Evolutionary conservation across 1,139 yeast genomes (phyloP).

Genomic region (Debaryomyces sp.): DNA sequence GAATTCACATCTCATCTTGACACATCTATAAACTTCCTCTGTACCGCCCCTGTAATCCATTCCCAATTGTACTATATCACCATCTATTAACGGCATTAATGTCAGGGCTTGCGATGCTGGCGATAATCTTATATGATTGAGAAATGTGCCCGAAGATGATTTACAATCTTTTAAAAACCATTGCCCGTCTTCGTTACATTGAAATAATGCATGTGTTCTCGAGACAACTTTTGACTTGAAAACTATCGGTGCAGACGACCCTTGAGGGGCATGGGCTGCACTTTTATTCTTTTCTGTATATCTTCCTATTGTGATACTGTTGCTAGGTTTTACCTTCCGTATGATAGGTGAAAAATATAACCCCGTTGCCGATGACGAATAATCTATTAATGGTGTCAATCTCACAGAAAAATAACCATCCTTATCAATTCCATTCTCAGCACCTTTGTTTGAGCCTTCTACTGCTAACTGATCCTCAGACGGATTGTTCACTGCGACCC

Average conservation of each 20-base stretch:
- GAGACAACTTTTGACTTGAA: slow-evolving; percentile 94
- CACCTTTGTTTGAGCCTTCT: neutral
- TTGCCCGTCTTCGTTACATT: slow-evolving; percentile 71
- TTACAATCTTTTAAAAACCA: slow-evolving; percentile 89
- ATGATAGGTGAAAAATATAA: slow-evolving; percentile 82
- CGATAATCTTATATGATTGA: slow-evolving; percentile 82
- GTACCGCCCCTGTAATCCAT: slow-evolving; percentile 96
- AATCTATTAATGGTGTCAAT: slow-evolving; percentile 85
- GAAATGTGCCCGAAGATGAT: slow-evolving; percentile 91
- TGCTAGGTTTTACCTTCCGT: slow-evolving; percentile 68
- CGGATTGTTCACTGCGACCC: slow-evolving; percentile 4
- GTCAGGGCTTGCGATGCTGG: slow-evolving; percentile 77
- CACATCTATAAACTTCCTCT: slow-evolving; percentile 91
- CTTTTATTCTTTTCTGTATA: slow-evolving; percentile 82
- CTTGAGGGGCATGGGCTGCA: slow-evolving; percentile 72
- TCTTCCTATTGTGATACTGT: slow-evolving; percentile 73
- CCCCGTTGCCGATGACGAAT: slow-evolving; percentile 74
- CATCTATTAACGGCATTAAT: slow-evolving; percentile 69
- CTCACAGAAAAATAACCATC: slow-evolving; percentile 76
- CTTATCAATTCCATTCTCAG: slow-evolving; percentile 39
- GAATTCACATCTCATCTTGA: slow-evolving; percentile 86
- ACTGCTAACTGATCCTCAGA: slow-evolving; percentile 4
- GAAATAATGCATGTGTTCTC: slow-evolving; percentile 82
- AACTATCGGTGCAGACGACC: slow-evolving; percentile 77
- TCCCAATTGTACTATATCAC: slow-evolving; percentile 89